These are phyloP conservation scores for Phaeosphaeriaceae sp. DNA, from an alignment of 2,329 filamentous ascomycete species.

Conservation along the genomic window DNA sequence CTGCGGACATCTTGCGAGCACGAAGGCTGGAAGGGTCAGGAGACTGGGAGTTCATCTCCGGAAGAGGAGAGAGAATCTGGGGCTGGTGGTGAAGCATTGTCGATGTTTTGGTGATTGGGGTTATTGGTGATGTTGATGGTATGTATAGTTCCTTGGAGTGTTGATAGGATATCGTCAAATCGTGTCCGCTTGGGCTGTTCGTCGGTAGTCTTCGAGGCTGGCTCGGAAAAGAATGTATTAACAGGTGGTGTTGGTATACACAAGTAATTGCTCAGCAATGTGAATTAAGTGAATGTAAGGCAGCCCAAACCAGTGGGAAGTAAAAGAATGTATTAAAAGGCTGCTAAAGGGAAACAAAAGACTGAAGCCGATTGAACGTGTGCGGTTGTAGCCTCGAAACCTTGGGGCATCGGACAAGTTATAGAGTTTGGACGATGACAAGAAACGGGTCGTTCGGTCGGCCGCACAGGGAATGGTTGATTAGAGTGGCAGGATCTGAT, in stretches of 20 bases:
- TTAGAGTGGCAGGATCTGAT: constrained; percentile 50
- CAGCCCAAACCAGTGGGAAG: constrained; percentile 62
- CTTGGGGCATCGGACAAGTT: constrained; percentile 45
- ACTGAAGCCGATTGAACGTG: constrained; percentile 48
- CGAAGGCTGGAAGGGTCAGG: constrained; percentile 61
- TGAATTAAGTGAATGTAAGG: constrained; percentile 59
- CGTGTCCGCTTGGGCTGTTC: constrained; percentile 33
- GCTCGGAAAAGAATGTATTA: constrained; percentile 50
- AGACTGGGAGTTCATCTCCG: constrained; percentile 43
- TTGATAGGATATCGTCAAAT: constrained; percentile 24
- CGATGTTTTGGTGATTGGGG: constrained; percentile 7
- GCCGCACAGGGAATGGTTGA: constrained; percentile 41
- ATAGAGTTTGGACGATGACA: constrained; percentile 42
- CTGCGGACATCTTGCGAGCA: constrained; percentile 72
- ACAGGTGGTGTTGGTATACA: constrained; percentile 36
- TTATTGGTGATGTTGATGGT: constrained; percentile 37
- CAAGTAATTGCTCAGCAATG: constrained; percentile 52
- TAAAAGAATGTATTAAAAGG: constrained; percentile 57
- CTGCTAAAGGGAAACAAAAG: constrained; percentile 49
- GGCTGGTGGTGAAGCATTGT: constrained; percentile 49
- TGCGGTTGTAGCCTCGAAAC: constrained; percentile 47
- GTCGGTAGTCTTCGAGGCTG: constrained; percentile 58
- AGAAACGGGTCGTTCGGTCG: constrained; percentile 37
- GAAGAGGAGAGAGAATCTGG: constrained; percentile 47
- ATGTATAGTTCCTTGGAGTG: constrained; percentile 7